Base-by-base conservation (phyloP, 768 basidiomycete genomes). In the Sutorius australiensis region DNA sequence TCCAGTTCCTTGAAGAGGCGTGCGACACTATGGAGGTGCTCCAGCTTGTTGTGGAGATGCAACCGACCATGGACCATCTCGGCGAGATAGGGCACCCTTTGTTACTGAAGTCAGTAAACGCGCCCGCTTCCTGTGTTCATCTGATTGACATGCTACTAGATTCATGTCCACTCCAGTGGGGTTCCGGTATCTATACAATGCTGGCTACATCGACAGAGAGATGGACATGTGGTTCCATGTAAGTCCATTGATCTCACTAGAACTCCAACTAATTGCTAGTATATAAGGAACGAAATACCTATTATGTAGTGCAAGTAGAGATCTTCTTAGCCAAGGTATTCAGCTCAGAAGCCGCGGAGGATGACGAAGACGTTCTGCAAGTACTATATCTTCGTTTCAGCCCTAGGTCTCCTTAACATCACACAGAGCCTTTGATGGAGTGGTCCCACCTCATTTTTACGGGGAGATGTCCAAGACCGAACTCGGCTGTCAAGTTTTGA, bases 221-320 rank as follows among this genome's bases (percentile, higher is more conserved):
- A 90, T 99, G 81, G 93, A 98, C 57, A 81, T 84, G 58, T 99
- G 97, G 97, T 92, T 95, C 63, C 84, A 92, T 67, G 95, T 95
- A 63, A 61, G 87, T 65, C 28, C 1, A 24, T 14, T 48, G 19
- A 17, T 32, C 17, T 30, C 13, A 6, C 16, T 28, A 34, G n/a
- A 41, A 17, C n/a, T 17, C 30, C 16, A 36, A 49, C 58, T 65
- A 39, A 61, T n/a, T 27, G 24, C 7, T 12, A n/a, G 14, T 28
- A 40, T 51, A 32, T 3, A 61, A 98, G 95, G 92, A 93, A 67
- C 89, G 93, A 30, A 99, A 99, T 61, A 77, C 90, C 3, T 84
- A 87, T 48, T 99, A 98, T 65, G 92, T 94, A 7, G 86, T 98
- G 16, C 87, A 95, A 64, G 87, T 95, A 6, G 95, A 99, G 65